Conservation (phyloP, 139 green algal species). For the Auxenochlorella pyrenoidosa region DNA sequence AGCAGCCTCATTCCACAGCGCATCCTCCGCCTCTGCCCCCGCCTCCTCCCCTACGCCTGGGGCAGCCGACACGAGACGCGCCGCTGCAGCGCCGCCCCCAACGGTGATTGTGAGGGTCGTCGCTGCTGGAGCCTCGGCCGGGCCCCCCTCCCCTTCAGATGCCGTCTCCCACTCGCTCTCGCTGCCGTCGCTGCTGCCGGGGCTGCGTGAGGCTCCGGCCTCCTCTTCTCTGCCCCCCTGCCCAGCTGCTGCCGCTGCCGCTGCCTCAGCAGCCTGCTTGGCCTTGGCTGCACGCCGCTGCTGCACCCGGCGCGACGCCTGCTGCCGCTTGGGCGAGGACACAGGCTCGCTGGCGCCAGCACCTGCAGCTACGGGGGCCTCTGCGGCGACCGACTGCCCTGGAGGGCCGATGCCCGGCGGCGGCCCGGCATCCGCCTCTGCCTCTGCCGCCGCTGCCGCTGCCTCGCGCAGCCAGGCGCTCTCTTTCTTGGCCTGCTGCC, state of each 20-base stretch:
- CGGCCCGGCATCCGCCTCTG: not conserved
- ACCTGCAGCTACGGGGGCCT: not conserved
- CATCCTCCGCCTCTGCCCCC: not conserved
- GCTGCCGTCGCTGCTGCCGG: not conserved
- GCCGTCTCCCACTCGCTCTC: slow-evolving; percentile 19
- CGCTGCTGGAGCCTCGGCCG: not conserved
- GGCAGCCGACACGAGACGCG: not conserved
- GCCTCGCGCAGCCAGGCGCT: slow-evolving; percentile 1
- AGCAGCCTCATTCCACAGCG: too few species aligned
- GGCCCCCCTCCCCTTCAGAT: not conserved
- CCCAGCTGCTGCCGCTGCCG: not conserved
- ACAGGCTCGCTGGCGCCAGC: not conserved
- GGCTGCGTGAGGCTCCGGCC: not conserved
- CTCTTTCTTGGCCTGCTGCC: slow-evolving; percentile 6
- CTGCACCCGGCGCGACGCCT: not conserved
- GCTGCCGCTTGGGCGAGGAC: not conserved
- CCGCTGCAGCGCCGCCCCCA: not conserved
- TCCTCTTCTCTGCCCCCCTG: not conserved
- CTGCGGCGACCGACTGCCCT: not conserved
- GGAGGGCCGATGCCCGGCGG: not conserved
- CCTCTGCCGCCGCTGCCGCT: slow-evolving; percentile 4
- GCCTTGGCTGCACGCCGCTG: not conserved
- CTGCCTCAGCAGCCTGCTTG: not conserved
- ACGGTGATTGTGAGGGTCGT: not conserved
- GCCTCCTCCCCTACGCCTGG: not conserved